Conservation (phyloP, 1,139 yeast genomes). For the Nakaseomyces bracarensis region DNA sequence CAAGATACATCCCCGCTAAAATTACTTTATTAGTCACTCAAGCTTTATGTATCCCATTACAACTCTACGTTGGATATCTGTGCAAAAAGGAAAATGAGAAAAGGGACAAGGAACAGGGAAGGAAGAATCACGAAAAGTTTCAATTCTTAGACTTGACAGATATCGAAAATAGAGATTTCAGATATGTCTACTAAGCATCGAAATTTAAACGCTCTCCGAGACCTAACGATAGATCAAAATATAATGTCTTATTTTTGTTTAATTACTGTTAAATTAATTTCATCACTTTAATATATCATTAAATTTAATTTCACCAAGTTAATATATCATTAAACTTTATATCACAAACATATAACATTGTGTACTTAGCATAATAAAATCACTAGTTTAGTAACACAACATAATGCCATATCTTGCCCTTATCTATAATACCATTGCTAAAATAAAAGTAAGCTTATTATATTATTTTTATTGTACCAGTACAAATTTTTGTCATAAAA, state of each 20-base stretch:
- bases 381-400: no score
- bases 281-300: background rate
- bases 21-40: constrained; percentile 41
- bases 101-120: constrained; percentile 35
- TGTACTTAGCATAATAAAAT: no score
- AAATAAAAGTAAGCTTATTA: no score
- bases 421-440: background rate
- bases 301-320: background rate
- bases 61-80: constrained; percentile 33
- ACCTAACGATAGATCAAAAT: background rate
- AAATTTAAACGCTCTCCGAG: no score
- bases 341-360: no score
- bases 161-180: constrained; percentile 53
- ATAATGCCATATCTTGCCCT: background rate
- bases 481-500: background rate
- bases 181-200: constrained; percentile 35
- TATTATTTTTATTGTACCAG: background rate
- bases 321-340: background rate
- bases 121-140: constrained; percentile 27
- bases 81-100: constrained; percentile 37
- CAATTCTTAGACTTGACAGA: constrained; percentile 64
- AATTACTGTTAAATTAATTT: background rate
- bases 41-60: constrained; percentile 34
- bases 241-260: background rate
- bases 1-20: constrained; percentile 43